A percentile compares a stretch with the other conserved stretches of the same genome.
Evolutionary conservation across 2,329 filamentous ascomycete species (phyloP).

Genomic region (Fusarium odoratissimum): DNA sequence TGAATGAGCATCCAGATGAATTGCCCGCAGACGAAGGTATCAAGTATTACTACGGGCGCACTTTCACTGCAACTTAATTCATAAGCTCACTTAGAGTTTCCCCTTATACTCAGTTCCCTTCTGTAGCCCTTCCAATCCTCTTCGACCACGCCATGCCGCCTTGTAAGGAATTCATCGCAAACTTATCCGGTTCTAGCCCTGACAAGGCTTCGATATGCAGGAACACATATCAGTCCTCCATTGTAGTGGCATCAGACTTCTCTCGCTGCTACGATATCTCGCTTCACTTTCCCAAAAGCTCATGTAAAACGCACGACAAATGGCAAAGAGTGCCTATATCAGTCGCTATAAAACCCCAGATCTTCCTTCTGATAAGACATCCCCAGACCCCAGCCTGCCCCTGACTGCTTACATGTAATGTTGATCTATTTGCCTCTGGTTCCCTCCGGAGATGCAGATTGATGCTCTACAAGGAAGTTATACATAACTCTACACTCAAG

Average conservation of each 20-base stretch:
- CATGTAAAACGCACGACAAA: constrained; percentile 41
- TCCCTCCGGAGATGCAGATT: neutral
- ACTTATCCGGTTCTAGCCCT: constrained; percentile 1
- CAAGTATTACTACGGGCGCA: constrained; percentile 3
- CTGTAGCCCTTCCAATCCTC: neutral
- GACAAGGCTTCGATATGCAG: constrained; percentile 3
- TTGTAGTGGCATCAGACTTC: neutral
- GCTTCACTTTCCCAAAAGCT: constrained; percentile 7
- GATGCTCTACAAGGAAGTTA: neutral
- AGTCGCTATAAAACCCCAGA: constrained; percentile 8
- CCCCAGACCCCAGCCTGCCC: constrained; percentile 26
- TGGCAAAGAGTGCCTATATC: constrained; percentile 3
- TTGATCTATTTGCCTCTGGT: constrained; percentile 6
- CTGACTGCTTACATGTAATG: constrained; percentile 21
- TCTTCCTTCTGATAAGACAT: constrained; percentile 38
- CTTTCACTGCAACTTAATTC: neutral
- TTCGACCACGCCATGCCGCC: neutral
- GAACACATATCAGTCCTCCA: constrained; percentile 2
- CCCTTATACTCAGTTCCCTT: neutral
- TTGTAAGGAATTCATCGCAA: constrained; percentile 4
- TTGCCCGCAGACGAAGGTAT: constrained; percentile 1
- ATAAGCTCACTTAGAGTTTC: neutral
- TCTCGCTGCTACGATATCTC: neutral
- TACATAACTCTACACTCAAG: neutral
- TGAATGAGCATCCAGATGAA: neutral